Conservation (phyloP, 2,329 filamentous ascomycete species). For the Aspergillus fumigatiaffinis region DNA sequence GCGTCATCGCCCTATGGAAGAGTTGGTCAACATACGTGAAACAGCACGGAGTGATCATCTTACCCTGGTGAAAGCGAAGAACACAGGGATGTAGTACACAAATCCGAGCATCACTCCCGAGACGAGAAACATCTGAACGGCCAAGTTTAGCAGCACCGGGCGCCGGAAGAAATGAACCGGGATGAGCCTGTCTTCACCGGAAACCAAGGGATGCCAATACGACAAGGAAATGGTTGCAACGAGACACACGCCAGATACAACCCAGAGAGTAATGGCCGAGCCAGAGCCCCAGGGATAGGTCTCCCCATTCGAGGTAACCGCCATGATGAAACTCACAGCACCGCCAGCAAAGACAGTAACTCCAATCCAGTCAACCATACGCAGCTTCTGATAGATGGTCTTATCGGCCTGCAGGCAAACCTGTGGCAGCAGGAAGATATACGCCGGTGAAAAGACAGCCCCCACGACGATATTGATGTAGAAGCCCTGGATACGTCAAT, state of each 20-base stretch:
- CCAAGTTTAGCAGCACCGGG: no score
- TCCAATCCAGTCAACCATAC: constrained; percentile 43
- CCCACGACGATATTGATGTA: constrained; percentile 54
- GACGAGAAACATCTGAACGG: no score
- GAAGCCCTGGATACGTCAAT: constrained; percentile 29
- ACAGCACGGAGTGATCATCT: constrained; percentile 54
- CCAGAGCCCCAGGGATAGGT: constrained; percentile 46
- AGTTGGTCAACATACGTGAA: constrained; percentile 35
- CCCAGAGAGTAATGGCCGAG: constrained; percentile 46
- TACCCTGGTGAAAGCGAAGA: constrained; percentile 32
- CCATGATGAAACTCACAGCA: constrained; percentile 42
- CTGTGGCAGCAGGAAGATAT: constrained; percentile 41
- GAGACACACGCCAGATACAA: constrained; percentile 43
- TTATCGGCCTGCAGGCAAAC: constrained; percentile 17
- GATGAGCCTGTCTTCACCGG: constrained; percentile 43
- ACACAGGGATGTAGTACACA: no score
- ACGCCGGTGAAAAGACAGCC: constrained; percentile 39
- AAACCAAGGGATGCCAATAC: constrained; percentile 40
- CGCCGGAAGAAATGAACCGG: constrained; percentile 30
- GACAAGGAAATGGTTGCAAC: constrained; percentile 48
- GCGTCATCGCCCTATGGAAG: constrained; percentile 38
- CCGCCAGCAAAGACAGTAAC: constrained; percentile 40
- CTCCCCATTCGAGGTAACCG: constrained; percentile 48
- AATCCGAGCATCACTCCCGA: no score
- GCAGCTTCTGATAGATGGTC: constrained; percentile 16